Percentiles rank a stretch among this genome's conserved stretches.
These are phyloP conservation scores for Aspergillus bridgeri DNA, from an alignment of 495 filamentous ascomycete genomes.

Conservation along the genomic window DNA sequence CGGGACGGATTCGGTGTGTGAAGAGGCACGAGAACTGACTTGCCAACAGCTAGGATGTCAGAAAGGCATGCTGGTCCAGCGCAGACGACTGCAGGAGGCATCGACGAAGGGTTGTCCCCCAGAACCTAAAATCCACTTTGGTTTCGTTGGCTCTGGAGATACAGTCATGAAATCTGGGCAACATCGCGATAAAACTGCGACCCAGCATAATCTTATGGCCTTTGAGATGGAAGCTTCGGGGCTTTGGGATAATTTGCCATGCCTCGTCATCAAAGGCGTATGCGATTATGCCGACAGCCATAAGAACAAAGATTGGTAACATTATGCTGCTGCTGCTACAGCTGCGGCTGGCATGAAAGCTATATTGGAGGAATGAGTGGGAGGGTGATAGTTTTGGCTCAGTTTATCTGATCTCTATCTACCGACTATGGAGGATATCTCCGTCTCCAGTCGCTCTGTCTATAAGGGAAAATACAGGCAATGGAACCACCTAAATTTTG, in stretches of 20 bases:
- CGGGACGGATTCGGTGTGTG: constrained; percentile 6
- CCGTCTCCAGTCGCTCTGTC: too few relatives aligned
- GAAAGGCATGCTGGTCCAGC: constrained; percentile 5
- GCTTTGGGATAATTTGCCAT: constrained; percentile 21
- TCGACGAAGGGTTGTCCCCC: constrained; percentile 8
- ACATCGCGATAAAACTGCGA: constrained; percentile 23
- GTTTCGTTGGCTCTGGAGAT: constrained; percentile 26
- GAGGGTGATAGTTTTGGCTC: too few relatives aligned
- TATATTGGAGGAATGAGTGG: constrained; percentile 20
- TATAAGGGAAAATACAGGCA: too few relatives aligned
- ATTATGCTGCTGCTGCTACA: constrained; percentile 31
- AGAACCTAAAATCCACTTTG: constrained; percentile 20
- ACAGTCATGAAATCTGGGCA: constrained; percentile 29
- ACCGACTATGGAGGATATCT: too few relatives aligned
- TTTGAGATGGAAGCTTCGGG: constrained; percentile 39
- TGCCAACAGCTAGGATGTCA: constrained; percentile 14
- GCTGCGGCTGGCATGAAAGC: constrained; percentile 32
- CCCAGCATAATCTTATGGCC: constrained; percentile 12
- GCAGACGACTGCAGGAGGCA: constrained; percentile 4
- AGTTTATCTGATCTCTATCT: too few relatives aligned
- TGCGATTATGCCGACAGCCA: constrained; percentile 43
- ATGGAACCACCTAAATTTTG: too few relatives aligned
- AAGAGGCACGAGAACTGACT: constrained; percentile 1
- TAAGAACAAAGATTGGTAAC: constrained; percentile 42
- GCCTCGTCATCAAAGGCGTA: constrained; percentile 37